Base-by-base conservation (phyloP, 2,329 filamentous ascomycete genomes). In the Paecilomyces niveus region DNA sequence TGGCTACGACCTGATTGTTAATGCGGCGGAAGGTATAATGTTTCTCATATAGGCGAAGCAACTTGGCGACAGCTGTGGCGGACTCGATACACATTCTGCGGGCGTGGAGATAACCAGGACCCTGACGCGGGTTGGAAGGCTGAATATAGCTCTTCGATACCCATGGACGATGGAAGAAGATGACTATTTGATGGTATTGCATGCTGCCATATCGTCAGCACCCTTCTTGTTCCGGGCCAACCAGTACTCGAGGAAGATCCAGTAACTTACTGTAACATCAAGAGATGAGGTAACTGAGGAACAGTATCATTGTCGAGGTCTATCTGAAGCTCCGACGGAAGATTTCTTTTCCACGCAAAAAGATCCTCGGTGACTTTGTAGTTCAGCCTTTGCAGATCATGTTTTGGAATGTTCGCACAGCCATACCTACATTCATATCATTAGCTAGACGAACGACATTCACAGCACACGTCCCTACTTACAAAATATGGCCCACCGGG, bases 121-220 rank as follows among this genome's bases (percentile, higher is more conserved):
- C 76, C 61, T 76, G 74, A 13, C 71, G 71, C 3, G 74, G 75
- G 33, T 66, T 68, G 22, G 69, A 69, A 2, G 76, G 75, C 58
- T 78, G 76, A 39, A 76, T 73, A 54, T 75, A 75, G 53, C 65
- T 71, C 58, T 76, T 72, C 2, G 76, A 77, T 18, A 78, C 71
- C 72, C 74, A 78, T 11, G 77, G 77, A 2, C 77, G 68, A 52
- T 78, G 76, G 57, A 76, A 70, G 62, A 76, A 76, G 26, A 78
- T 78, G 54, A 76, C 67, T 2, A 77, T 73, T 55, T 77, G 74
- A 58, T 78, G 70, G 55, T 77, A 78, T 69, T 77, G 74, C 69
- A 78, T 74, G 55, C 73, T 75, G 29, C 54, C 4, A 3, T 22
- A 32, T 4, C 6, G 29, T 58, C 50, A 62, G 54, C 35, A n/a